phyloP scores from a whole-genome alignment of 768 basidiomycete species.

The Pholiota conissans region DNA sequence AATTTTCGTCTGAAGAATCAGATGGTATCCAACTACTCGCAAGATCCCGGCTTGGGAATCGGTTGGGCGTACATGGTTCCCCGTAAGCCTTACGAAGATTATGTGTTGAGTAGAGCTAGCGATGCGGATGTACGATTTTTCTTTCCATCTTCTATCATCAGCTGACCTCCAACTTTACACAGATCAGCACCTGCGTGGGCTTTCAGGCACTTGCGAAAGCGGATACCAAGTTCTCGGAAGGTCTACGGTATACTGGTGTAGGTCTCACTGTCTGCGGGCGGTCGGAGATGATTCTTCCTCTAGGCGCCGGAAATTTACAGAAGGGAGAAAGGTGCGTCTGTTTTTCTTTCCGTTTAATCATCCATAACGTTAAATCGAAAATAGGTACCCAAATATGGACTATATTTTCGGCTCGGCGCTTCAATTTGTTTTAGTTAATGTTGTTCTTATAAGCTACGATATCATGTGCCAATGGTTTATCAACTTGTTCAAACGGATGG shows the following conservation, averaged over 20 bases:
- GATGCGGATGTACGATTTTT: slow-evolving; percentile 11
- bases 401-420: slow-evolving; percentile 11
- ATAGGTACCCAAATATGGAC: slow-evolving; percentile 19
- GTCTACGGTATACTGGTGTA: slow-evolving; percentile 15
- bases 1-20: slow-evolving; percentile 15
- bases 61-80: too few relatives aligned
- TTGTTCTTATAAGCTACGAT: slow-evolving; percentile 26
- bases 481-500: too few relatives aligned
- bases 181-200: slow-evolving; percentile 19
- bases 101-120: slow-evolving; percentile 8
- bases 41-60: slow-evolving; percentile 4
- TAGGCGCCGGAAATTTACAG: slow-evolving; percentile 26
- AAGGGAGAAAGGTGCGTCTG: slow-evolving; percentile 30
- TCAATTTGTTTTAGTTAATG: background rate
- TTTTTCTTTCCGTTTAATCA: background rate
- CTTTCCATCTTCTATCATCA: background rate
- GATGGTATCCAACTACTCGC: slow-evolving; percentile 9
- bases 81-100: slow-evolving; percentile 6
- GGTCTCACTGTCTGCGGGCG: slow-evolving; percentile 7
- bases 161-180: background rate
- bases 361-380: background rate
- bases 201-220: slow-evolving; percentile 15
- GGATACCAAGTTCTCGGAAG: slow-evolving; percentile 7
- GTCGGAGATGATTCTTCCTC: slow-evolving; percentile 11
- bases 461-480: slow-evolving; percentile 32